Percentiles rank a stretch among this genome's conserved stretches.
phyloP scores from a whole-genome alignment of 2,329 filamentous ascomycete species.

The Alternaria sp. region DNA sequence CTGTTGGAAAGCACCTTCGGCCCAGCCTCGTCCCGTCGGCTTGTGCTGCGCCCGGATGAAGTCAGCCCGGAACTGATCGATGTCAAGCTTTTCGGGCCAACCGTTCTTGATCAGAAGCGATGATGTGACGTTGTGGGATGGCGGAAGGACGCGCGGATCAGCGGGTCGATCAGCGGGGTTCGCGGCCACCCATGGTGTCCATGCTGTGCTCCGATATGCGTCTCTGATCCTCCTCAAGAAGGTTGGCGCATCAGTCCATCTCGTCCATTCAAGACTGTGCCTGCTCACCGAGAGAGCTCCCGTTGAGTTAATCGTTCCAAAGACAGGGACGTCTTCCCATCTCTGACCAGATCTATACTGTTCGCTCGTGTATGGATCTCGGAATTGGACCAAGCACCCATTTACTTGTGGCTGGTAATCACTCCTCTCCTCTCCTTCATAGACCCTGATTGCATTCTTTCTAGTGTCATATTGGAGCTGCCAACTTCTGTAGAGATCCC shows the following conservation, averaged over 20 bases:
- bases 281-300: not conserved
- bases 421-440: slow-evolving; percentile 8
- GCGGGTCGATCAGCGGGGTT: slow-evolving; percentile 3
- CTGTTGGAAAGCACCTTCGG: not conserved
- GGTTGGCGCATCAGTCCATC: slow-evolving; percentile 12
- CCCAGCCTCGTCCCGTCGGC: slow-evolving; percentile 3
- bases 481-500: slow-evolving; percentile 15
- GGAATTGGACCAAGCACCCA: not conserved
- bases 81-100: slow-evolving; percentile 12
- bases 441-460: slow-evolving; percentile 16
- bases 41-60: slow-evolving; percentile 17
- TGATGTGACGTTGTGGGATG: not conserved
- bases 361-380: not conserved
- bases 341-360: not conserved
- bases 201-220: slow-evolving; percentile 7
- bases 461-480: slow-evolving; percentile 18
- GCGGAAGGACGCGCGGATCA: slow-evolving; percentile 5
- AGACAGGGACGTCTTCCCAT: not conserved
- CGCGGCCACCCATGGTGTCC: slow-evolving; percentile 24
- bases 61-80: slow-evolving; percentile 16
- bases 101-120: slow-evolving; percentile 11
- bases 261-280: not conserved
- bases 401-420: not conserved
- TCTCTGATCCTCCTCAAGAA: slow-evolving; percentile 13
- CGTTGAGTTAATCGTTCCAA: not conserved